Evolutionary conservation across 768 basidiomycete genomes (phyloP).

Genomic region (Coprinopsis strossmayeri): DNA sequence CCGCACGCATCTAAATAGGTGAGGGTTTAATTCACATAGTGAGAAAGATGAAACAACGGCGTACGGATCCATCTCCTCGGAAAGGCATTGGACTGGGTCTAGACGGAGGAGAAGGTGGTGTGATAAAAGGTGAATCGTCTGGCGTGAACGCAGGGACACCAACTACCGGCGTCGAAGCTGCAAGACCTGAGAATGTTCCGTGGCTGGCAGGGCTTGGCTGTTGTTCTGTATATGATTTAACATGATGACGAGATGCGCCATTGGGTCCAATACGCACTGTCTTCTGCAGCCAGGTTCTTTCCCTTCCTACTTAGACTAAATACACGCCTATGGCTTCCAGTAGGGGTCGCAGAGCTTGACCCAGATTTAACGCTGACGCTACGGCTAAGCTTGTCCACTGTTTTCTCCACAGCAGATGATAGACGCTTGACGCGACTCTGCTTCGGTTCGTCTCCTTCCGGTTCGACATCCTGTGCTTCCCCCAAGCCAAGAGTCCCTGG

Average conservation of each 20-base stretch:
- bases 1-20: slow-evolving; percentile 65
- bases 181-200: slow-evolving; percentile 23
- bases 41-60: slow-evolving; percentile 19
- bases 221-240: too few relatives aligned
- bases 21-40: not conserved
- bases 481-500: slow-evolving; percentile 24
- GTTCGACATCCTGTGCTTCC: slow-evolving; percentile 22
- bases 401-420: slow-evolving; percentile 44
- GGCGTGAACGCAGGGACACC: slow-evolving; percentile 20
- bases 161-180: slow-evolving; percentile 22
- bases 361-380: slow-evolving; percentile 42
- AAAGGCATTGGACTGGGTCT: slow-evolving; percentile 48
- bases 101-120: slow-evolving; percentile 61
- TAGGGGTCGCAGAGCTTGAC: slow-evolving; percentile 20
- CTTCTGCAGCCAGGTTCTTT: slow-evolving; percentile 35
- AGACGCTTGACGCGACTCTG: slow-evolving; percentile 47
- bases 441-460: slow-evolving; percentile 22
- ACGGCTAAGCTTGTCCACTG: slow-evolving; percentile 59
- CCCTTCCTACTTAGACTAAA: slow-evolving; percentile 51
- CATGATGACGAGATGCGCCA: too few relatives aligned
- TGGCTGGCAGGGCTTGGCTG: not conserved
- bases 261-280: slow-evolving; percentile 16
- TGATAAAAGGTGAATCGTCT: slow-evolving; percentile 55
- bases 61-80: slow-evolving; percentile 65
- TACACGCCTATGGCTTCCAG: slow-evolving; percentile 39